These are phyloP conservation scores for Tetrahymena thermophila DNA, from an alignment of 73 alveolate genomes.

Conservation along the genomic window DNA sequence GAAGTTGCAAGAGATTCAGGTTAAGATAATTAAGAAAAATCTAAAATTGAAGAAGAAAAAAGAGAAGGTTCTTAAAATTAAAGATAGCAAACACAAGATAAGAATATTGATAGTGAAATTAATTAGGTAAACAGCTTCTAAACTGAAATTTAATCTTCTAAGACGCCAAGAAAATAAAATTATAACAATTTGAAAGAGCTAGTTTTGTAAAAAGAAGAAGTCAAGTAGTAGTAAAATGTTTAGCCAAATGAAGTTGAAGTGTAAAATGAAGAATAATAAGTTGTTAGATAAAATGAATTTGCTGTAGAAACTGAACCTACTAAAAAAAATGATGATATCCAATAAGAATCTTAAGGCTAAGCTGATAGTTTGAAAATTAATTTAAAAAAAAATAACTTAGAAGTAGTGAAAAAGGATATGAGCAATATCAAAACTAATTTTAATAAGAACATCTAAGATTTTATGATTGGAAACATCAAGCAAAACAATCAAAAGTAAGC, in stretches of 20 bases:
- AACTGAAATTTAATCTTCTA: neutral
- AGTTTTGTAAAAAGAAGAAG: neutral
- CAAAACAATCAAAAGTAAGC: neutral
- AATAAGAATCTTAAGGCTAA: neutral
- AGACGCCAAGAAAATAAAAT: neutral
- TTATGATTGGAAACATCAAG: neutral
- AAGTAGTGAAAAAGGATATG: neutral
- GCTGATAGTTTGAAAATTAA: neutral
- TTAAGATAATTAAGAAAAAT: no score
- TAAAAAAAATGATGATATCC: neutral
- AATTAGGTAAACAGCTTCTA: neutral
- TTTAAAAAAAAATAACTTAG: neutral
- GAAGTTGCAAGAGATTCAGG: neutral
- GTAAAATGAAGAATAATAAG: neutral
- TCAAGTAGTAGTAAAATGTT: no score
- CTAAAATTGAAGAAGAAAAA: neutral
- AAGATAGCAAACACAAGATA: no score
- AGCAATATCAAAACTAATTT: neutral
- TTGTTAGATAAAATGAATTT: no score
- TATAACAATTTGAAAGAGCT: neutral
- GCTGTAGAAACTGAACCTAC: neutral
- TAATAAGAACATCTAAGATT: neutral
- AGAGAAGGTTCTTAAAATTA: neutral
- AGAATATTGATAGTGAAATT: no score
- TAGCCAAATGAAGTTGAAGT: neutral